These are phyloP conservation scores for Cladosporium sp. DNA, from an alignment of 2,329 filamentous ascomycete genomes.

Conservation along the genomic window DNA sequence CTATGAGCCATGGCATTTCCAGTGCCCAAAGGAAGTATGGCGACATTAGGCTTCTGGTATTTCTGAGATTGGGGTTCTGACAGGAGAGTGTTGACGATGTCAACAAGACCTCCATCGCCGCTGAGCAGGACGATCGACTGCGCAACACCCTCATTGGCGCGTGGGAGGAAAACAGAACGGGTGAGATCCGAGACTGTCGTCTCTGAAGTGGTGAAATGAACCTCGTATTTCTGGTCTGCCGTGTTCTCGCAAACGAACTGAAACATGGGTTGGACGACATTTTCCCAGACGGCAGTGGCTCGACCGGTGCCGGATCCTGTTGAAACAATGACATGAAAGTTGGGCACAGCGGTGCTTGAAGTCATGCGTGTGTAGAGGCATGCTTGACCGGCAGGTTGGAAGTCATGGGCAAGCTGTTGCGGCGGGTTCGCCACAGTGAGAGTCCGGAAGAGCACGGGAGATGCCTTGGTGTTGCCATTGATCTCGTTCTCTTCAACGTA, in stretches of 20 bases:
- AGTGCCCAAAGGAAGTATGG: constrained; percentile 50
- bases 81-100: constrained; percentile 67
- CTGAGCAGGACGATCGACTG: constrained; percentile 73
- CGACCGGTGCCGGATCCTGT: constrained; percentile 40
- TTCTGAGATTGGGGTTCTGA: constrained; percentile 18
- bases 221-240: constrained; percentile 35
- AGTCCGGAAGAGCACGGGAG: constrained; percentile 19
- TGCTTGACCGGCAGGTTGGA: constrained; percentile 18
- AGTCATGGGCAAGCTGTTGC: constrained; percentile 20
- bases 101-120: constrained; percentile 81
- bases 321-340: constrained; percentile 41
- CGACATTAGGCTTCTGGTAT: constrained; percentile 52
- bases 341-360: constrained; percentile 7
- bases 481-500: constrained; percentile 22
- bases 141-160: constrained; percentile 42
- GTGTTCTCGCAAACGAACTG: constrained; percentile 33
- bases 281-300: constrained; percentile 36
- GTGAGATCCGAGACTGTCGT: constrained; percentile 63
- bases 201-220: constrained; percentile 58
- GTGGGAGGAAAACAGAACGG: constrained; percentile 41
- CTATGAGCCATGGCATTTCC: constrained; percentile 48
- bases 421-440: constrained; percentile 23
- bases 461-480: constrained; percentile 16
- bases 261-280: constrained; percentile 38
- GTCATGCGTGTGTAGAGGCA: constrained; percentile 8